Percentiles rank a stretch among this genome's conserved stretches.
phyloP scores from a whole-genome alignment of 108 stramenopile genomes.

The Nitzschia sp. region DNA sequence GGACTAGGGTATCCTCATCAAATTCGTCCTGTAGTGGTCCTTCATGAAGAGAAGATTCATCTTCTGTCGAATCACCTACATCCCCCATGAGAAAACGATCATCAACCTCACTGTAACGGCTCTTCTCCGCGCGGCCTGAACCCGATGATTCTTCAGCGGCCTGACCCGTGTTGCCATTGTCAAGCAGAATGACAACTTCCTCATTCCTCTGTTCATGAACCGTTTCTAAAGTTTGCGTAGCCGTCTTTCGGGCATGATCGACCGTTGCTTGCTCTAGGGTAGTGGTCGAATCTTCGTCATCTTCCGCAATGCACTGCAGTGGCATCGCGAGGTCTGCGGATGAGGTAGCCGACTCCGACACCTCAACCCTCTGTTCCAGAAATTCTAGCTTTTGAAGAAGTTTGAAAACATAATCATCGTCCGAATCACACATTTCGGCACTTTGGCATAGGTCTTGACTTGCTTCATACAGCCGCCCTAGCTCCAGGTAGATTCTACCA shows the following conservation, averaged over 20 bases:
- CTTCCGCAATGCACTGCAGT: background rate
- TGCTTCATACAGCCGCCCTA: slow-evolving; percentile 24
- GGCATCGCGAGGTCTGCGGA: background rate
- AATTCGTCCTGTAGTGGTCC: too few relatives aligned
- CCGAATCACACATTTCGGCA: slow-evolving; percentile 16
- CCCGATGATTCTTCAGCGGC: too few relatives aligned
- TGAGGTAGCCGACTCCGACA: background rate
- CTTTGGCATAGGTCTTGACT: slow-evolving; percentile 19
- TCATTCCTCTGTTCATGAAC: background rate
- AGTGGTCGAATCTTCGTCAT: slow-evolving; percentile 5
- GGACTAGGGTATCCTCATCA: too few relatives aligned
- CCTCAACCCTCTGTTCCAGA: slow-evolving; percentile 3
- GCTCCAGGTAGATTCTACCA: slow-evolving; percentile 30
- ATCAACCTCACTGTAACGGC: too few relatives aligned
- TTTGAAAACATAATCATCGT: slow-evolving; percentile 27
- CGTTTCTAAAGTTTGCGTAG: background rate
- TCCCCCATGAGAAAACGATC: too few relatives aligned
- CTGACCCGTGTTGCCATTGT: too few relatives aligned
- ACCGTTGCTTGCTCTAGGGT: background rate
- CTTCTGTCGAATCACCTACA: too few relatives aligned
- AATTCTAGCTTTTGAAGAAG: slow-evolving; percentile 37
- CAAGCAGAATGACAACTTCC: background rate
- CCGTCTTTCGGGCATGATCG: background rate
- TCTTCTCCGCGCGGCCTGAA: too few relatives aligned
- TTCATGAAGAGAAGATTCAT: too few relatives aligned